Percentiles rank a stretch among this genome's conserved stretches.
Evolutionary conservation across 2,329 filamentous ascomycete species (phyloP).

Genomic region (Colletotrichum tropicale): DNA sequence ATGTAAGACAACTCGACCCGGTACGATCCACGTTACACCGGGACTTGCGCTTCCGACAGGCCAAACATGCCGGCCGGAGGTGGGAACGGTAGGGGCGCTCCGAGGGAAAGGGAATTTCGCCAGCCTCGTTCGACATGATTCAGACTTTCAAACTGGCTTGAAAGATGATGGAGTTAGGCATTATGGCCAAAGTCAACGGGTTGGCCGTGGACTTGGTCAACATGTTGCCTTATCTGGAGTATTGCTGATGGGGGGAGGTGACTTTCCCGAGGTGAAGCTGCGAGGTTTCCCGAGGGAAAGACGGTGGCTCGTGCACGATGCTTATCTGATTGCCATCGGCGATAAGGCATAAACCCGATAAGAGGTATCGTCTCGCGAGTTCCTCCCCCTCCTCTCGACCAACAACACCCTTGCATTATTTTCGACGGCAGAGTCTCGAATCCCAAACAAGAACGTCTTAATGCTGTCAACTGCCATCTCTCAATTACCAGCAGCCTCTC

Average conservation of each 20-base stretch:
- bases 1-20: conserved; percentile 58
- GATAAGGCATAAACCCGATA: background rate
- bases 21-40: conserved; percentile 63
- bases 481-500: background rate
- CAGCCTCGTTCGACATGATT: background rate
- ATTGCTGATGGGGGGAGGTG: background rate
- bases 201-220: background rate
- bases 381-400: background rate
- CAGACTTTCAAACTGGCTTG: rapidly evolving
- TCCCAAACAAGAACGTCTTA: background rate
- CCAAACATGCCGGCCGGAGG: conserved; percentile 63
- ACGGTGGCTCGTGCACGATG: background rate
- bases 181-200: background rate
- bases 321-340: background rate
- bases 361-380: background rate
- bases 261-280: background rate
- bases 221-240: background rate
- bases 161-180: background rate
- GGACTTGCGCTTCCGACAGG: conserved; percentile 65
- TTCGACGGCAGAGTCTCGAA: background rate
- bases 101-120: background rate
- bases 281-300: background rate
- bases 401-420: background rate
- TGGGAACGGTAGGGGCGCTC: conserved; percentile 65
- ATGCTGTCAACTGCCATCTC: background rate